Conservation (phyloP, 305 asterid species). For the Lippia alba region DNA sequence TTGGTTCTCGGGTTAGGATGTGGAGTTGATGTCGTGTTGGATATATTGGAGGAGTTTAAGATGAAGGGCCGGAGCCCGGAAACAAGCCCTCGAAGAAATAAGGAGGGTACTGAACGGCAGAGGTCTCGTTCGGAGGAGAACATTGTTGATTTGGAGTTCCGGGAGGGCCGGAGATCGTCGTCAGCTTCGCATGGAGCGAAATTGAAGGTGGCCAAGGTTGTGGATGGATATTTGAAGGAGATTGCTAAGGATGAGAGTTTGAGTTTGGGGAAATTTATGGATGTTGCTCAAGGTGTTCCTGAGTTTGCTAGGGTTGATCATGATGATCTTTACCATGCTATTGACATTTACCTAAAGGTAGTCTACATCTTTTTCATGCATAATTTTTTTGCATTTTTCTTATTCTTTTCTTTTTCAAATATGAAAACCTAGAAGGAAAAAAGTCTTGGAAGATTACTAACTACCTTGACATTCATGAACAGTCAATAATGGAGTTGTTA, state of each 20-base stretch:
- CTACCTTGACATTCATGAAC: background rate
- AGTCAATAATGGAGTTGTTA: background rate
- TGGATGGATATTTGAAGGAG: constrained; percentile 76
- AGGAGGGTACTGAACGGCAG: constrained; percentile 55
- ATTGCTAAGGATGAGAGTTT: constrained; percentile 61
- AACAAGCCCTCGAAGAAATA: constrained; percentile 65
- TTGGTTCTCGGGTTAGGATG: constrained; percentile 53
- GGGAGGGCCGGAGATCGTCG: constrained; percentile 80
- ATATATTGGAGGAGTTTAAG: constrained; percentile 73
- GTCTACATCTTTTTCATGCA: background rate
- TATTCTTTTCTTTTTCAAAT: too few relatives aligned
- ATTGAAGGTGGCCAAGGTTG: constrained; percentile 77
- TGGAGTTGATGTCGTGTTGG: constrained; percentile 66
- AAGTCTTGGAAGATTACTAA: background rate
- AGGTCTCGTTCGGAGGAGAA: constrained; percentile 84
- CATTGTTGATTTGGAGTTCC: constrained; percentile 58
- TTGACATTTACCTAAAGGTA: constrained; percentile 87
- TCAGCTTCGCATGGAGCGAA: constrained; percentile 80
- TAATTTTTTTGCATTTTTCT: too few relatives aligned
- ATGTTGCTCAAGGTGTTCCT: constrained; percentile 75
- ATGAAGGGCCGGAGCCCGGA: constrained; percentile 74
- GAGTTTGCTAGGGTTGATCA: constrained; percentile 80
- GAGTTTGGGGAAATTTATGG: constrained; percentile 59
- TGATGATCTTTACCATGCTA: constrained; percentile 88
- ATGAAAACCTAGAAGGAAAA: too few relatives aligned